phyloP scores from a whole-genome alignment of 495 filamentous ascomycete genomes.

The Hyphodiscus hymeniophilus region DNA sequence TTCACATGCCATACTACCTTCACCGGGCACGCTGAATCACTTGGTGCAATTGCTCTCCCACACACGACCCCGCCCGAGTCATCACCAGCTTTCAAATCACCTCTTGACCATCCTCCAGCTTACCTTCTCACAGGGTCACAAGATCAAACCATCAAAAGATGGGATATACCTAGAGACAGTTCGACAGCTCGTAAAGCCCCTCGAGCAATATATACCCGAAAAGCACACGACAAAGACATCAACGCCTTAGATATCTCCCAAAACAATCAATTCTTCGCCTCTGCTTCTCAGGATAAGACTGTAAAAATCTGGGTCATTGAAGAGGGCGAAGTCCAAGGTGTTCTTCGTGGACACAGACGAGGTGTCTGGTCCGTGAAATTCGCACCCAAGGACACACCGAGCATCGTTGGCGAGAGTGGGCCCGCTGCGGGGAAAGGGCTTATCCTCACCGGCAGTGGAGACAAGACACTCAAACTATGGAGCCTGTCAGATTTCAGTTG shows the following conservation, averaged over 20 bases:
- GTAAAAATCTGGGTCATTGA: constrained; percentile 93
- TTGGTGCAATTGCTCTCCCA: constrained; percentile 86
- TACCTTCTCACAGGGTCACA: constrained; percentile 89
- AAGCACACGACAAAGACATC: constrained; percentile 98
- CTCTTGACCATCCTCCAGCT: constrained; percentile 68
- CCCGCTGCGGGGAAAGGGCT: constrained; percentile 61
- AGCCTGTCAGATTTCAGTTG: constrained; percentile 88
- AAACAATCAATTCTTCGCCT: constrained; percentile 68
- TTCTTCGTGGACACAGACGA: constrained; percentile 83
- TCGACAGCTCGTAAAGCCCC: constrained; percentile 34
- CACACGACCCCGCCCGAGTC: constrained; percentile 51
- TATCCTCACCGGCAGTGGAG: constrained; percentile 80
- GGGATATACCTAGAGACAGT: constrained; percentile 54
- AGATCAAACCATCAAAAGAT: constrained; percentile 88
- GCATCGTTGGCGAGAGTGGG: constrained; percentile 60
- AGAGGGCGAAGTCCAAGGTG: constrained; percentile 78
- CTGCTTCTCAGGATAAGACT: constrained; percentile 90
- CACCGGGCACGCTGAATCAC: constrained; percentile 86
- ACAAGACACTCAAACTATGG: constrained; percentile 96
- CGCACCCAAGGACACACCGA: constrained; percentile 65
- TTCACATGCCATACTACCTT: constrained; percentile 75
- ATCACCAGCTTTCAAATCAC: constrained; percentile 55
- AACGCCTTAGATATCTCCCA: constrained; percentile 82
- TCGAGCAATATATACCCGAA: constrained; percentile 68
- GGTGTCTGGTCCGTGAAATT: constrained; percentile 95